Conservation (phyloP, 805 yeast species). For the Myxozyma nipponensis region DNA sequence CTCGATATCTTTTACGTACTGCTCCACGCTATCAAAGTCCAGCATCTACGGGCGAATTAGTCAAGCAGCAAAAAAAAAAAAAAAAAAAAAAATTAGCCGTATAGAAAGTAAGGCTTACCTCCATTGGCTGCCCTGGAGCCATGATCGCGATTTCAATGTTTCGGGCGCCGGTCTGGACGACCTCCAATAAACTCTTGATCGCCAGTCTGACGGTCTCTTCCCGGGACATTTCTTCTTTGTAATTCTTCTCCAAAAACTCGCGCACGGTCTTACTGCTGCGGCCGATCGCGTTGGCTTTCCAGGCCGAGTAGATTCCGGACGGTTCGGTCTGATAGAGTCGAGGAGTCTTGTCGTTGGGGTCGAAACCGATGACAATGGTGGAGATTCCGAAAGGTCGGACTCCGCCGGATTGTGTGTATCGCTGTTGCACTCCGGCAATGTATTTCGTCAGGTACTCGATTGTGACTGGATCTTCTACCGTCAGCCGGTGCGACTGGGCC, state of each 20-base stretch:
- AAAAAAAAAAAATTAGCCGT: neutral
- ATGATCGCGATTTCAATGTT: conserved; percentile 90
- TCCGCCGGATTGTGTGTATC: conserved; percentile 97
- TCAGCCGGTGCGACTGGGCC: conserved; percentile 90
- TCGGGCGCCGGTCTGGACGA: conserved; percentile 96
- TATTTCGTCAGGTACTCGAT: conserved; percentile 89
- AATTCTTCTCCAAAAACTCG: conserved; percentile 90
- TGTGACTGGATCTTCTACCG: conserved; percentile 90
- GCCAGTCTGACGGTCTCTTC: conserved; percentile 77
- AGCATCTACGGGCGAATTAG: conserved; percentile 46
- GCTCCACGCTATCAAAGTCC: conserved; percentile 66
- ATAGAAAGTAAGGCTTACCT: too few relatives aligned
- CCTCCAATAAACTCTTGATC: conserved; percentile 83
- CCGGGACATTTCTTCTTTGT: conserved; percentile 54
- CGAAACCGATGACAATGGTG: conserved; percentile 93
- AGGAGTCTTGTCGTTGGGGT: conserved; percentile 75
- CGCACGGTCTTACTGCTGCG: conserved; percentile 91
- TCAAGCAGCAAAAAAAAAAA: neutral
- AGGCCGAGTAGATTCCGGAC: conserved; percentile 92
- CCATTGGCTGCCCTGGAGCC: conserved; percentile 62
- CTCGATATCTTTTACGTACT: conserved; percentile 76
- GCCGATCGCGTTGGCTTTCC: conserved; percentile 98
- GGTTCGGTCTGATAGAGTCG: conserved; percentile 94
- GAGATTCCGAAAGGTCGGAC: conserved; percentile 97
- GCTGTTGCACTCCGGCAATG: conserved; percentile 97